phyloP scores from a whole-genome alignment of 2,329 filamentous ascomycete genomes.

The Botrytis medusae region DNA sequence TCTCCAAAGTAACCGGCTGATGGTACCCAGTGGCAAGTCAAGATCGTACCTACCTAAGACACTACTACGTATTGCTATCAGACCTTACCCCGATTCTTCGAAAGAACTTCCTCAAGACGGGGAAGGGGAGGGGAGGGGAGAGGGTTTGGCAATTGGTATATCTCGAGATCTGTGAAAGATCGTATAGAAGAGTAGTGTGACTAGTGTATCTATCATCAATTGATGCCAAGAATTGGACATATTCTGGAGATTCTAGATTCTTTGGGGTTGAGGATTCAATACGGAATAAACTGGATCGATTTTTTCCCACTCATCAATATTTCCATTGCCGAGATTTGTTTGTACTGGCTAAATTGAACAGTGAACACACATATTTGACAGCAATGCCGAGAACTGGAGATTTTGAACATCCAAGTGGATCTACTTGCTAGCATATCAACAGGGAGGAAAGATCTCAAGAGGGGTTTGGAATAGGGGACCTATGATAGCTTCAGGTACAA shows the following conservation, averaged over 20 bases:
- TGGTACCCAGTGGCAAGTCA: background rate
- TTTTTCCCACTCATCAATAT: background rate
- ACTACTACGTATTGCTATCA: background rate
- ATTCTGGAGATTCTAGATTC: background rate
- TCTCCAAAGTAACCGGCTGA: conserved; percentile 3
- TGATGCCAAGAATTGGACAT: background rate
- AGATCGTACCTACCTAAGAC: background rate
- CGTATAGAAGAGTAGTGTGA: background rate
- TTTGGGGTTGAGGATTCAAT: background rate
- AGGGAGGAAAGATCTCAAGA: conserved; percentile 8
- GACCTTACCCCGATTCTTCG: background rate
- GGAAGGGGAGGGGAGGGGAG: background rate
- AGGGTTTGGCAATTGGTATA: background rate
- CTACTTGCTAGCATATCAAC: background rate
- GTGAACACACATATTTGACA: background rate
- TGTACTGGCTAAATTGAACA: background rate
- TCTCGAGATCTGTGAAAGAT: background rate
- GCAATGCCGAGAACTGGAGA: conserved; percentile 11
- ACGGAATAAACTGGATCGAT: background rate
- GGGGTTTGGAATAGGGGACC: conserved; percentile 15
- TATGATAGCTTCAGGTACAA: conserved; percentile 16
- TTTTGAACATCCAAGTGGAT: conserved; percentile 1
- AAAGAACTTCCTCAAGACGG: background rate
- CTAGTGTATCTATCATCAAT: background rate
- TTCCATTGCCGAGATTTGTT: background rate